Conservation (phyloP, 805 yeast species). For the Candida ulmi region DNA sequence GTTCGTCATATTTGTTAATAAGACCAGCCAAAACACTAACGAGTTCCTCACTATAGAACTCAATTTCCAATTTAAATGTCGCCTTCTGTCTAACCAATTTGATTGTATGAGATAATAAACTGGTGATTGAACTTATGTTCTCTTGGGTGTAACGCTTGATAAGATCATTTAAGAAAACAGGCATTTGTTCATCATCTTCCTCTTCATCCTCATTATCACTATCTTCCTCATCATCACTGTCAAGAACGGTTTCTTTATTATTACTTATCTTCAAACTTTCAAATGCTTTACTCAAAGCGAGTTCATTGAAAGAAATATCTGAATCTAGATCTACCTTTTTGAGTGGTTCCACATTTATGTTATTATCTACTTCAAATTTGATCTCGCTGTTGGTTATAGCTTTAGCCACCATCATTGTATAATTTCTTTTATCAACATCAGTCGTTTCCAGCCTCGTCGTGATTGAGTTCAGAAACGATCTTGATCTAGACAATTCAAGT, state of each 20-base stretch:
- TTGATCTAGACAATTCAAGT: conserved; percentile 27
- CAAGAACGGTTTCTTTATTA: conserved; percentile 9
- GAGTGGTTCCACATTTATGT: conserved; percentile 6
- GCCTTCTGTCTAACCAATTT: conserved; percentile 61
- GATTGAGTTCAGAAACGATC: conserved; percentile 42
- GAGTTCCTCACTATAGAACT: conserved; percentile 50
- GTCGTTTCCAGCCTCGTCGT: conserved; percentile 49
- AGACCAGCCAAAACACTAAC: conserved; percentile 46
- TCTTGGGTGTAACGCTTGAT: conserved; percentile 47
- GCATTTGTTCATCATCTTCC: conserved; percentile 15
- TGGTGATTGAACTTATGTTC: conserved; percentile 31
- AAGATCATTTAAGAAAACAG: conserved; percentile 73
- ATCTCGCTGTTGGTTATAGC: conserved; percentile 25
- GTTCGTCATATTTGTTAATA: conserved; percentile 49
- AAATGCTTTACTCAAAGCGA: conserved; percentile 11
- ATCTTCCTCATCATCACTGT: conserved; percentile 23
- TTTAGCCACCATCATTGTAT: conserved; percentile 59
- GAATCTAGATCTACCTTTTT: conserved; percentile 1
- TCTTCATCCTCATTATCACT: conserved; percentile 17
- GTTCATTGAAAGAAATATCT: conserved; percentile 9
- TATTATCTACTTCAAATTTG: conserved; percentile 26
- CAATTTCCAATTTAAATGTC: conserved; percentile 53
- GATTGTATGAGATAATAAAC: conserved; percentile 43
- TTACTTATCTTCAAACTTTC: conserved; percentile 5
- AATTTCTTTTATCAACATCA: conserved; percentile 36